These are phyloP conservation scores for Ustilago cynodontis DNA, from an alignment of 1,284 basidiomycete species.

Conservation along the genomic window DNA sequence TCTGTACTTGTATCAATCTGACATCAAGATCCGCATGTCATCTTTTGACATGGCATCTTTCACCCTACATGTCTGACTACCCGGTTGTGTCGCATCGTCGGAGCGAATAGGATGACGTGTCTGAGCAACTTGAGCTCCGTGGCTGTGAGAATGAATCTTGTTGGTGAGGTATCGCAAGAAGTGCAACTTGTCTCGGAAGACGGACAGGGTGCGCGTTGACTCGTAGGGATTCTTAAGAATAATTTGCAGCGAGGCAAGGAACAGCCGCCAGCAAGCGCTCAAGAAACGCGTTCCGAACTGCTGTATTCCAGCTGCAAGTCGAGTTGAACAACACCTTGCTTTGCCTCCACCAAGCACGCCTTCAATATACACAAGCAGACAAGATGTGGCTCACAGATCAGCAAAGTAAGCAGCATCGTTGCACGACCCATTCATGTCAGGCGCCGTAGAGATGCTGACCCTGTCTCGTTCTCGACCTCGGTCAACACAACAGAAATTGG, in stretches of 20 bases:
- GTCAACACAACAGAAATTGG: slow-evolving; percentile 63
- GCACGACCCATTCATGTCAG: neutral
- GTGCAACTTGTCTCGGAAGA: neutral
- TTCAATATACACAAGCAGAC: neutral
- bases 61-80: neutral
- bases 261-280: neutral
- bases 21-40: slow-evolving; percentile 4
- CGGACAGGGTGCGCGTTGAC: slow-evolving; percentile 6
- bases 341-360: slow-evolving; percentile 15
- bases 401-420: slow-evolving; percentile 59
- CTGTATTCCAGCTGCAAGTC: neutral
- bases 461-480: neutral
- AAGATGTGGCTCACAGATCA: slow-evolving; percentile 70
- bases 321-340: neutral
- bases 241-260: neutral
- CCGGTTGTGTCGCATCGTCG: slow-evolving; percentile 1
- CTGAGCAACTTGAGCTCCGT: neutral
- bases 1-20: slow-evolving; percentile 13
- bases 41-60: neutral
- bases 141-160: neutral
- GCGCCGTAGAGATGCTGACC: neutral
- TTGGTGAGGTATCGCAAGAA: neutral
- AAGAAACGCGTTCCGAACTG: neutral
- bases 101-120: neutral
- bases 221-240: neutral